Percentiles rank a stretch among this genome's conserved stretches.
These are phyloP conservation scores for Suillus lakei DNA, from an alignment of 768 basidiomycete genomes.

Conservation along the genomic window DNA sequence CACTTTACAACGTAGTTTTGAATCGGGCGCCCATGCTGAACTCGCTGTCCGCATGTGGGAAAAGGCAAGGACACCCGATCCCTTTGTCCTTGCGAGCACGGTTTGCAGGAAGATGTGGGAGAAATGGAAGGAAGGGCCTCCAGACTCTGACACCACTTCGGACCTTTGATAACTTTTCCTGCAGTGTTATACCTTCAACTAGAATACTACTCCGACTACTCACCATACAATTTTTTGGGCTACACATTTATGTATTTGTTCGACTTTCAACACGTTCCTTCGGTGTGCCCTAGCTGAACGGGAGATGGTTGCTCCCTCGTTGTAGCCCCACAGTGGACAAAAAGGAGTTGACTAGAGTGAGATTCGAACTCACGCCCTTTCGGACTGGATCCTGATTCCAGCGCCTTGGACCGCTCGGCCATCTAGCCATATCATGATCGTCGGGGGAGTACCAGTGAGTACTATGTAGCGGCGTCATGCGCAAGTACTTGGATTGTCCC, in stretches of 20 bases:
- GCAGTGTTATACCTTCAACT: constrained; percentile 5
- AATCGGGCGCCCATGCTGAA: constrained; percentile 60
- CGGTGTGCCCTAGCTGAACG: background rate
- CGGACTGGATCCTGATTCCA: constrained; percentile 53
- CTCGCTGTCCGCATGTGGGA: constrained; percentile 65
- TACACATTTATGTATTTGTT: background rate
- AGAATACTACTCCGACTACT: constrained; percentile 7
- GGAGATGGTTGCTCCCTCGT: too few relatives aligned
- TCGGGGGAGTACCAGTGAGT: background rate
- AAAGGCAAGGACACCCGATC: constrained; percentile 67
- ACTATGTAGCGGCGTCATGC: background rate
- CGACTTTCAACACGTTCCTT: background rate
- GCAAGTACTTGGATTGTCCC: too few relatives aligned
- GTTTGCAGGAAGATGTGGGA: constrained; percentile 46
- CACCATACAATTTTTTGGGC: background rate
- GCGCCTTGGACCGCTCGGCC: constrained; percentile 68
- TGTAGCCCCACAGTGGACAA: background rate
- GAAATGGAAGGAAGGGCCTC: constrained; percentile 31
- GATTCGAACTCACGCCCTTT: constrained; percentile 23
- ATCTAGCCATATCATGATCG: constrained; percentile 34
- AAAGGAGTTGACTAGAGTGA: constrained; percentile 10
- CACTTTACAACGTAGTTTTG: constrained; percentile 56
- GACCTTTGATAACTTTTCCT: constrained; percentile 5
- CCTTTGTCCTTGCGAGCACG: constrained; percentile 49
- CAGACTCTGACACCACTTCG: constrained; percentile 21